Base-by-base conservation (phyloP, 2,329 filamentous ascomycete genomes). In the Neobulgaria alba region DNA sequence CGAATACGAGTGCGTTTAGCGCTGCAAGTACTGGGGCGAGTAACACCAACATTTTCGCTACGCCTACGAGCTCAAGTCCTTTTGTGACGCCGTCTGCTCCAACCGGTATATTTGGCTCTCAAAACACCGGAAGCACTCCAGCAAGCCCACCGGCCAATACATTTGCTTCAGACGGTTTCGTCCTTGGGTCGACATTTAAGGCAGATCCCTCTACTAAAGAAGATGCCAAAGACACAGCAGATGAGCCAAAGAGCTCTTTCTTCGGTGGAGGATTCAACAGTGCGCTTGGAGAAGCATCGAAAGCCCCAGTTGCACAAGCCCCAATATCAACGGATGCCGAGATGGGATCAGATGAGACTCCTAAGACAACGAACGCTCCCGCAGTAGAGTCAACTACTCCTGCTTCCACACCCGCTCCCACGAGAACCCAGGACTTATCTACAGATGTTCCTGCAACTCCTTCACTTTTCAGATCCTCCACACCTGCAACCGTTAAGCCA, bases 201-300 rank as follows among this genome's bases (percentile, higher is more conserved):
- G 52, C 59, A 5, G 59, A 58, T 41, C 54, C 56, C 2, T 87
- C 70, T 33, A 68, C 73, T 1, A 77, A 76, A 43, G 72, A 82
- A 17, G 75, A 81, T 42, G 62, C 69, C 26, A 67, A 72, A 7
- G 73, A 72, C 46, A 63, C 71, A 12, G 57, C 61, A 16, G 57
- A 60, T 16, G 59, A 60, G n/a, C 51, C 58, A 15, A 60, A 62
- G n/a, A 65, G 66, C 10, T 67, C 68, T n/a, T 68, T 82, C 49
- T 84, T 85, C 54, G 74, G 75, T n/a, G 66, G 64, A 38, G 70
- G 65, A 8, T 84, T 86, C 58, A 67, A 71, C 5, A 71, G 72
- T 42, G 72, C 73, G 10, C 64, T 86, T 19, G 67, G 65, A 9
- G 71, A 73, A 33, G 53, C 63, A 16, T 66, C 67, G 43, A 55